A percentile compares a stretch with the other conserved stretches of the same genome.
These are phyloP conservation scores for Colletotrichum coccodes DNA, from an alignment of 2,329 filamentous ascomycete genomes.

Conservation along the genomic window DNA sequence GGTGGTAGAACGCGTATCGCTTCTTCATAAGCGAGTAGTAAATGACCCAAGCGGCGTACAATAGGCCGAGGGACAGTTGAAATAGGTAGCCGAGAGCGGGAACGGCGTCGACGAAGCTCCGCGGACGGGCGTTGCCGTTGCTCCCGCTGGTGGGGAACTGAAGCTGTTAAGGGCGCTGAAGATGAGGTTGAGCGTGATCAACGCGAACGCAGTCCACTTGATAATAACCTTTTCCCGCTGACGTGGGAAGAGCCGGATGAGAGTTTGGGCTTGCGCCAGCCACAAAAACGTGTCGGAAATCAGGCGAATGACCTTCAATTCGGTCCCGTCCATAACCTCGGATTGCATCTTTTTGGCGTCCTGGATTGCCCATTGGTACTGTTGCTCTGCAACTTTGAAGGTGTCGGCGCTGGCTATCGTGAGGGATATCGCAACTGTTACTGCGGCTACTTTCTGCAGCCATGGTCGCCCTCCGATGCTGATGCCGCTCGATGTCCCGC, in stretches of 20 bases:
- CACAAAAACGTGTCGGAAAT: conserved; percentile 97
- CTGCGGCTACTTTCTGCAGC: conserved; percentile 85
- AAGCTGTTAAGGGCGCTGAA: conserved; percentile 93
- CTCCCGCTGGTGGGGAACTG: conserved; percentile 61
- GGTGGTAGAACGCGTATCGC: conserved; percentile 89
- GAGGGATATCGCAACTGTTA: conserved; percentile 83
- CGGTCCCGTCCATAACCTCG: conserved; percentile 83
- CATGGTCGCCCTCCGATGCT: conserved; percentile 92
- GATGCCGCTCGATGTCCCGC: conserved; percentile 80
- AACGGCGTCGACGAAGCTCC: conserved; percentile 87
- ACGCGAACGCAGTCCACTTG: conserved; percentile 96
- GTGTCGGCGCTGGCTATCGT: conserved; percentile 95
- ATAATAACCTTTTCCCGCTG: conserved; percentile 98
- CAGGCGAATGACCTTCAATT: conserved; percentile 89
- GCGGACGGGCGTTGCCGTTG: conserved; percentile 68
- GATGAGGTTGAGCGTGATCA: conserved; percentile 89
- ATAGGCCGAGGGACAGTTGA: conserved; percentile 83
- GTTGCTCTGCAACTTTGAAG: conserved; percentile 82
- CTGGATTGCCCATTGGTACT: conserved; percentile 83
- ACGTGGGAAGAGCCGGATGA: conserved; percentile 94
- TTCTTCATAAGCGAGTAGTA: conserved; percentile 95
- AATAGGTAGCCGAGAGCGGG: conserved; percentile 93
- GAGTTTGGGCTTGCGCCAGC: conserved; percentile 95
- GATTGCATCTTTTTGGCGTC: conserved; percentile 81
- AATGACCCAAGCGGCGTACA: conserved; percentile 94